These are phyloP conservation scores for Fraxinus baroniana DNA, from an alignment of 305 asterid species.

Conservation along the genomic window DNA sequence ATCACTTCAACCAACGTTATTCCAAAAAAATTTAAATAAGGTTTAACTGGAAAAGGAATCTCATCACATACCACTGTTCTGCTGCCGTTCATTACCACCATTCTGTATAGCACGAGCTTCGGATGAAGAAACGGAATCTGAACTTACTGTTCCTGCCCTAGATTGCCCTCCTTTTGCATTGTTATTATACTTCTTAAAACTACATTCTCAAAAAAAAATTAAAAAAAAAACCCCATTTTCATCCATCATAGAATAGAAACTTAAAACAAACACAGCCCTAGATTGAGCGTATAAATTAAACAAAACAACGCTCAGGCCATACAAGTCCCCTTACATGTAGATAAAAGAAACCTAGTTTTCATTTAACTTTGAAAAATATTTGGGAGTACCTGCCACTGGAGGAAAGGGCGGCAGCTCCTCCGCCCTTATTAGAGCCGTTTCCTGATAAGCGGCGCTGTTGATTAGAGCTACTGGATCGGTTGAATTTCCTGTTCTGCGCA, in stretches of 20 bases:
- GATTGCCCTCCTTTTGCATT: constrained; percentile 68
- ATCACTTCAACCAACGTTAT: constrained; percentile 6
- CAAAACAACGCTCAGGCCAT: neutral
- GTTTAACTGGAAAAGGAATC: neutral
- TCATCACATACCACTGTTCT: constrained; percentile 46
- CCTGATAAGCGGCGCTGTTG: constrained; percentile 57
- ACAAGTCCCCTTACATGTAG: neutral
- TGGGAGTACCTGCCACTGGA: constrained; percentile 38
- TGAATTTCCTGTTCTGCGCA: constrained; percentile 50
- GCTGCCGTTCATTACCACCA: constrained; percentile 59
- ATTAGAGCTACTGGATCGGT: constrained; percentile 57
- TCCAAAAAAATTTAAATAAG: neutral
- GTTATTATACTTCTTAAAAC: constrained; percentile 57
- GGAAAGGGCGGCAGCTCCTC: constrained; percentile 59
- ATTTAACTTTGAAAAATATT: neutral
- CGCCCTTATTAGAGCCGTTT: constrained; percentile 49
- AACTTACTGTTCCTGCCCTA: constrained; percentile 41
- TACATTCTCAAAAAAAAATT: constrained; percentile 18
- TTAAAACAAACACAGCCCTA: neutral
- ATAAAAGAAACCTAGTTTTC: constrained; percentile 7
- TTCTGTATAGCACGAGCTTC: constrained; percentile 45
- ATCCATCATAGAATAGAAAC: neutral
- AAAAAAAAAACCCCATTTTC: neutral
- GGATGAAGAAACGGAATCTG: constrained; percentile 40
- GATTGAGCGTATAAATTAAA: neutral